phyloP scores from a whole-genome alignment of 164 flowering plant species.

The Brasenia schreberi region DNA sequence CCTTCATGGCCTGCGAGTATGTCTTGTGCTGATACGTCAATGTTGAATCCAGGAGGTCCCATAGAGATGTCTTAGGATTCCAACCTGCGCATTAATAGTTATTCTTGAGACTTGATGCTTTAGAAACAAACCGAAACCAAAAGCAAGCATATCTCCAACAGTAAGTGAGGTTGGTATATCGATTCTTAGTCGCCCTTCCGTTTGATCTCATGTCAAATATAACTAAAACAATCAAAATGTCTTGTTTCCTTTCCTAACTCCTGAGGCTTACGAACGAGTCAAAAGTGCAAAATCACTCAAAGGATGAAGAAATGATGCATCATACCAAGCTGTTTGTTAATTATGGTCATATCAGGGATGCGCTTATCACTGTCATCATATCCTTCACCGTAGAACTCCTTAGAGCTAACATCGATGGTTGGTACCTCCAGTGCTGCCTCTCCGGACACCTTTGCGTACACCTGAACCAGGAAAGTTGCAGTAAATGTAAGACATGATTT shows the following conservation, averaged over 20 bases:
- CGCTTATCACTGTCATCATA: constrained; percentile 96
- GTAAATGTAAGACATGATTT: no score
- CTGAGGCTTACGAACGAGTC: no score
- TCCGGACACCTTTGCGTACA: constrained; percentile 79
- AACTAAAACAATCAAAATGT: no score
- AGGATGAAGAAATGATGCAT: constrained; percentile 4
- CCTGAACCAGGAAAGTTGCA: constrained; percentile 22
- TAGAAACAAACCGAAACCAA: no score
- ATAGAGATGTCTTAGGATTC: constrained; percentile 93
- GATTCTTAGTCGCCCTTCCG: no score
- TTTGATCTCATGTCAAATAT: no score
- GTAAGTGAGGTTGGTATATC: no score
- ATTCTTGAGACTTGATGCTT: background rate
- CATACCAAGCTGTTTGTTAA: constrained; percentile 81
- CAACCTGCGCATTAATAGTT: constrained; percentile 38
- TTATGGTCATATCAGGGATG: constrained; percentile 96
- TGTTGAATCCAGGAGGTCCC: constrained; percentile 94
- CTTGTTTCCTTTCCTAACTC: background rate
- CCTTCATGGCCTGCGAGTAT: constrained; percentile 77
- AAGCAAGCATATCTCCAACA: no score
- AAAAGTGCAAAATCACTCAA: no score
- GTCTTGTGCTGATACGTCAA: constrained; percentile 96
- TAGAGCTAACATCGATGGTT: constrained; percentile 82
- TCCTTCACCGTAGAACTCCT: constrained; percentile 95
- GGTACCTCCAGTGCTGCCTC: constrained; percentile 57